A percentile compares a stretch with the other conserved stretches of the same genome.
Evolutionary conservation across 2,329 filamentous ascomycete species (phyloP).

Genomic region (Dactylellina sp.): DNA sequence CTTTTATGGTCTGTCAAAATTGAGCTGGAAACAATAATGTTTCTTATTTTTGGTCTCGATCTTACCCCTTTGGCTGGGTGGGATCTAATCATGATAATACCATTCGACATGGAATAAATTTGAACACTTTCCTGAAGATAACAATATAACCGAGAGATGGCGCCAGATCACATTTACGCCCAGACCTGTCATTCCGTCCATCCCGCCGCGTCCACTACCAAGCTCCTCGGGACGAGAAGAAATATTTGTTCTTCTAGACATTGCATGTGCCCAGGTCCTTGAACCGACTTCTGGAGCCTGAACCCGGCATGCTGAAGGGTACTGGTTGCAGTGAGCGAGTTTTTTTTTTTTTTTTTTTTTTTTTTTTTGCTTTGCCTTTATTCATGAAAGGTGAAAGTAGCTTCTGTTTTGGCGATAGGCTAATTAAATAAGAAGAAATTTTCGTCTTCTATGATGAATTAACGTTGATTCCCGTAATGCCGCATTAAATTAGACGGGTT

Average conservation of each 20-base stretch:
- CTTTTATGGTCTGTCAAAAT: slow-evolving; percentile 3
- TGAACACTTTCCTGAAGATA: slow-evolving; percentile 45
- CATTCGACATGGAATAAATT: slow-evolving; percentile 18
- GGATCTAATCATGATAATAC: slow-evolving; percentile 52
- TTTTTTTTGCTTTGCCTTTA: too few relatives aligned
- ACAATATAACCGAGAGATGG: slow-evolving; percentile 20
- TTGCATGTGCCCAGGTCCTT: slow-evolving; percentile 6
- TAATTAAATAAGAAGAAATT: slow-evolving; percentile 1
- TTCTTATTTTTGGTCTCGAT: neutral
- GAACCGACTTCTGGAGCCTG: slow-evolving; percentile 6
- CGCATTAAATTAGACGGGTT: slow-evolving; percentile 26
- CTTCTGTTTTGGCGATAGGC: slow-evolving; percentile 42
- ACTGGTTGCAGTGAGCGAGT: slow-evolving; percentile 27
- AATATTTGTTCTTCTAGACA: slow-evolving; percentile 12
- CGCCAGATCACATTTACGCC: slow-evolving; percentile 1
- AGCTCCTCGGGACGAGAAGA: slow-evolving; percentile 37
- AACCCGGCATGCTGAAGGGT: neutral
- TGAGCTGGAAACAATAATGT: neutral
- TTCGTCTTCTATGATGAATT: slow-evolving; percentile 1
- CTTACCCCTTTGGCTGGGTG: slow-evolving; percentile 3
- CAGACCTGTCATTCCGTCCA: slow-evolving; percentile 23
- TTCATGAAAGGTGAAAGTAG: neutral
- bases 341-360: slow-evolving; percentile 28
- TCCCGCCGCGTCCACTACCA: slow-evolving; percentile 32
- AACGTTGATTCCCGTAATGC: slow-evolving; percentile 25